Percentiles rank a stretch among this genome's conserved stretches.
phyloP scores from a whole-genome alignment of 1,284 basidiomycete species.

The Athelia sp. region DNA sequence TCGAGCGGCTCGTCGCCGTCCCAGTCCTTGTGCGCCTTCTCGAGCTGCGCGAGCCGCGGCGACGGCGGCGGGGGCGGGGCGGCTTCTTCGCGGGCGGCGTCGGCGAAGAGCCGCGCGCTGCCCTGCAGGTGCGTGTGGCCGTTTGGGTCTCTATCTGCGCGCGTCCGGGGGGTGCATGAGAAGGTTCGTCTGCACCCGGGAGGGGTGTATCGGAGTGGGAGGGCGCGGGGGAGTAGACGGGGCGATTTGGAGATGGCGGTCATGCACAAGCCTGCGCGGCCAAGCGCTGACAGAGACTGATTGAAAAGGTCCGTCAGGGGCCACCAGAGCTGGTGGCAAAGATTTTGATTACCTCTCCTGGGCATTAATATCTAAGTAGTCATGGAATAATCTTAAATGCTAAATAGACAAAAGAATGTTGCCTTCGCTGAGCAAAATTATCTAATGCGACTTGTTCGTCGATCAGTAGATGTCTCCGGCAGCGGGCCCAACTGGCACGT shows the following conservation, averaged over 20 bases:
- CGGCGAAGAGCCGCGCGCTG: conserved; percentile 67
- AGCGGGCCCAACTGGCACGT: neutral
- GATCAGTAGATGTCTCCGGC: no score
- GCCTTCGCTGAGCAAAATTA: no score
- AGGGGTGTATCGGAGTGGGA: neutral
- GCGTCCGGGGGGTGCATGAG: neutral
- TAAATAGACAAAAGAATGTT: no score
- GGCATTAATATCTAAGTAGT: no score
- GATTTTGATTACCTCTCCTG: no score
- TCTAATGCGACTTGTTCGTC: no score
- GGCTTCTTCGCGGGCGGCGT: conserved; percentile 56
- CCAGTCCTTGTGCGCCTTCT: conserved; percentile 59
- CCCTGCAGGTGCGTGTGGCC: conserved; percentile 22
- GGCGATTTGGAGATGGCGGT: neutral
- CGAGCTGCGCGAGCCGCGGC: conserved; percentile 23
- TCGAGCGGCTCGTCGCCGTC: conserved; percentile 69
- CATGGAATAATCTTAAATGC: no score
- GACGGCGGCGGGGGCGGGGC: conserved; percentile 27
- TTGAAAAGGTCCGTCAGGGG: no score
- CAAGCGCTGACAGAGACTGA: no score
- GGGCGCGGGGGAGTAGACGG: neutral
- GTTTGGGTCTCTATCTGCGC: no score
- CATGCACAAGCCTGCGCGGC: conserved; percentile 1
- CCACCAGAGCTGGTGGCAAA: no score
- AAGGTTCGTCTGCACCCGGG: neutral